Conservation (phyloP, 73 alveolate species). For the Paraurostyla sp. region DNA sequence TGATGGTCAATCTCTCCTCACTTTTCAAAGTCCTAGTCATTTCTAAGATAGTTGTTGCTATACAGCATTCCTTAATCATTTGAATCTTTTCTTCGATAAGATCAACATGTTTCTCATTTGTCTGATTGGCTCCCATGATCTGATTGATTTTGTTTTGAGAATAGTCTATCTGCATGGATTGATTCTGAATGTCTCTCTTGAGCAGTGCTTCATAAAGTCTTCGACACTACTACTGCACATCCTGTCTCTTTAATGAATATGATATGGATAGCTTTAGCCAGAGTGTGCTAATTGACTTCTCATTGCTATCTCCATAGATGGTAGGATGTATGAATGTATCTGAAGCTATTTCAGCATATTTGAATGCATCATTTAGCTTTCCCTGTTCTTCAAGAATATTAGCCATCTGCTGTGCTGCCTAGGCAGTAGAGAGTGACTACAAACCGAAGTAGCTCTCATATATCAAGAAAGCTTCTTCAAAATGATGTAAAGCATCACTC, state of each 20-base stretch:
- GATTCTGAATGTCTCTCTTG: conserved; percentile 23
- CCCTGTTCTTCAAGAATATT: conserved; percentile 70
- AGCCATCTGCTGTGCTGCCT: conserved; percentile 72
- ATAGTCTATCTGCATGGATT: not conserved
- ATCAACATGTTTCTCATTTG: not conserved
- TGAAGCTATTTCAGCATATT: conserved; percentile 64
- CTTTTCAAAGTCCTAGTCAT: conserved; percentile 41
- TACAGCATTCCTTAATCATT: conserved; percentile 34
- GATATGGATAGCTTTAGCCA: conserved; percentile 48
- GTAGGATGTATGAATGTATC: conserved; percentile 26
- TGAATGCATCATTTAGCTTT: conserved; percentile 62
- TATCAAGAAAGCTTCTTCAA: conserved; percentile 75
- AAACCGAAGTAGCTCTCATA: conserved; percentile 74
- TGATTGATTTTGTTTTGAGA: not conserved
- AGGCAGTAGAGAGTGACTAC: conserved; percentile 60
- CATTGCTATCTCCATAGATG: conserved; percentile 47
- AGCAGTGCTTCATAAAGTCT: conserved; percentile 13
- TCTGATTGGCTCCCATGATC: not conserved
- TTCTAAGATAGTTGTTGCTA: conserved; percentile 35
- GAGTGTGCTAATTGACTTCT: conserved; percentile 30
- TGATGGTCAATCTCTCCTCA: conserved; percentile 25
- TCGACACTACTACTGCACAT: not conserved
- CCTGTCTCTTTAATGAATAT: conserved; percentile 25
- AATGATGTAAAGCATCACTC: conserved; percentile 73
- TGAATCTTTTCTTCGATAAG: conserved; percentile 33